These are phyloP conservation scores for Yarrowia hollandica DNA, from an alignment of 805 yeast species.

Conservation along the genomic window DNA sequence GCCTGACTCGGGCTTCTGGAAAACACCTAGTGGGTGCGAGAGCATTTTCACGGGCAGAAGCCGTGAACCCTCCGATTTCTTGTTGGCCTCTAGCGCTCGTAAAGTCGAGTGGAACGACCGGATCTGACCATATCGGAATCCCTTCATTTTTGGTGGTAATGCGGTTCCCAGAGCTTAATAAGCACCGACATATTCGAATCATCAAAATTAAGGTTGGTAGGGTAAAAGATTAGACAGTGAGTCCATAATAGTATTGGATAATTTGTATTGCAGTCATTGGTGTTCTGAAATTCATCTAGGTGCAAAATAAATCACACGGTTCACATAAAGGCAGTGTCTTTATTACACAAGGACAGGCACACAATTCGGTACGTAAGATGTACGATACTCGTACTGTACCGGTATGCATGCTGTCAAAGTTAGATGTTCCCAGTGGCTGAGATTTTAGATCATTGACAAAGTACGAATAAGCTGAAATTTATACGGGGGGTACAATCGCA, in stretches of 20 bases:
- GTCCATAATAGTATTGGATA: no score
- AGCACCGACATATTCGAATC: background rate
- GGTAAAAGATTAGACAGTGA: background rate
- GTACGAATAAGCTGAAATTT: no score
- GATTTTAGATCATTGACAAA: no score
- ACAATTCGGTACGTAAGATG: no score
- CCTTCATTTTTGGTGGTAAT: background rate
- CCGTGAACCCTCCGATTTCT: conserved; percentile 24
- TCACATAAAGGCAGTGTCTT: no score
- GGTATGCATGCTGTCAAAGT: background rate
- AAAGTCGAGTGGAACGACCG: background rate
- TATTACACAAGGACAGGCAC: no score
- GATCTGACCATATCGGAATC: background rate
- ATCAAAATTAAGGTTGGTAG: background rate
- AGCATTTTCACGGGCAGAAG: conserved; percentile 22
- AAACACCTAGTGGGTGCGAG: conserved; percentile 12
- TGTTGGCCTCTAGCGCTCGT: conserved; percentile 9
- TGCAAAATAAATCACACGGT: no score
- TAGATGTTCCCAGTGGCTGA: background rate
- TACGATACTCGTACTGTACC: no score
- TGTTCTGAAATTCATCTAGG: no score
- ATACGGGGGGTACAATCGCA: no score
- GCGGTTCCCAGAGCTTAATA: background rate
- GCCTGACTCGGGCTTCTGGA: conserved; percentile 22
- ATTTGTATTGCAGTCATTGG: no score